Conservation (phyloP, 225 moss, liverwort and hornwort species). For the Physcomitrium patens region DNA sequence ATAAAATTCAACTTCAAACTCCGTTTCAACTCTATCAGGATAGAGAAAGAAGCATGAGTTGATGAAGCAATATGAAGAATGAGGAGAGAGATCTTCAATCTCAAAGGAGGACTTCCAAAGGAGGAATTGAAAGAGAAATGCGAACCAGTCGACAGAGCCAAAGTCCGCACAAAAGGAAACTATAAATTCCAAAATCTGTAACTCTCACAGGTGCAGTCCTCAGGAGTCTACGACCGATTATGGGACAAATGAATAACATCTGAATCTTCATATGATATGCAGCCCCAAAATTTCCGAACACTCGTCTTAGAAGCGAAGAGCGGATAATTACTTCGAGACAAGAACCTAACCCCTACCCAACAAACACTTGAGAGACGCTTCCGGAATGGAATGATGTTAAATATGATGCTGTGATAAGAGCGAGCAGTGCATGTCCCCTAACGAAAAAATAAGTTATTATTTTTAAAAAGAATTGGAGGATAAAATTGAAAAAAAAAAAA, state of each 20-base stretch:
- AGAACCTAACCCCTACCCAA: constrained; percentile 3
- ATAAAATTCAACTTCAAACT: constrained; percentile 24
- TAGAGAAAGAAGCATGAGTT: constrained; percentile 3
- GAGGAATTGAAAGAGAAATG: background rate
- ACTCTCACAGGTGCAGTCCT: constrained; percentile 16
- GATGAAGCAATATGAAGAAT: constrained; percentile 15
- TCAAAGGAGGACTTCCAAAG: background rate
- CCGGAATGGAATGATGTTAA: background rate
- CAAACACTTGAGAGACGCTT: background rate
- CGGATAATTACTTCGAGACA: background rate
- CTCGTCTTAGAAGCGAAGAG: background rate
- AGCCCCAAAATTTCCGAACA: background rate
- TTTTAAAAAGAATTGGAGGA: no score
- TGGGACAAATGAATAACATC: background rate
- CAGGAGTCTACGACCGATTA: constrained; percentile 13
- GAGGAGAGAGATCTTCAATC: constrained; percentile 22
- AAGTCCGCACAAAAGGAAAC: constrained; percentile 14
- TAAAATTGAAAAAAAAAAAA: no score
- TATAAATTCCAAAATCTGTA: constrained; percentile 7
- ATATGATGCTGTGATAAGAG: constrained; percentile 7
- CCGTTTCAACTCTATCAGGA: constrained; percentile 20
- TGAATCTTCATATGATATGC: background rate
- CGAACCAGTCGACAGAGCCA: constrained; percentile 18
- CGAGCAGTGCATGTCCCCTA: background rate
- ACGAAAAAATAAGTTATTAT: constrained; percentile 1